phyloP scores from a whole-genome alignment of 495 filamentous ascomycete genomes.

The Hypoxylon lienhwacheense region DNA sequence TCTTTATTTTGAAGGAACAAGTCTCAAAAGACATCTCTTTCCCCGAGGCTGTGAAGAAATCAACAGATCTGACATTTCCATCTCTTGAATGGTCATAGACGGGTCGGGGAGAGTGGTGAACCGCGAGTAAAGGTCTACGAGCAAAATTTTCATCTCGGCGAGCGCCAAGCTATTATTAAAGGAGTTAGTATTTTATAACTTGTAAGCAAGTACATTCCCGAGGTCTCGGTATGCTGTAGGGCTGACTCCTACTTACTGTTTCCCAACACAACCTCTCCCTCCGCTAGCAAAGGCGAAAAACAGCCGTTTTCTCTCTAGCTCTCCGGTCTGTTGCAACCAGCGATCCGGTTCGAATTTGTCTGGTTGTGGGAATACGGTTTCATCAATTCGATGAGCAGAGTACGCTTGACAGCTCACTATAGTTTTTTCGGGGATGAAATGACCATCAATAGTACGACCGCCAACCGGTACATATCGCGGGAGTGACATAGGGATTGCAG shows the following conservation, averaged over 20 bases:
- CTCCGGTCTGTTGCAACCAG: constrained; percentile 59
- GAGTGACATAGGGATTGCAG: constrained; percentile 68
- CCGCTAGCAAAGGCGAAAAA: constrained; percentile 59
- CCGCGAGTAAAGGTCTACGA: constrained; percentile 59
- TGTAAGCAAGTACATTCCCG: background rate
- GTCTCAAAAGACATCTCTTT: constrained; percentile 55
- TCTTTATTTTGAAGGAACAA: constrained; percentile 31
- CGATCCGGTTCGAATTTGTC: constrained; percentile 62
- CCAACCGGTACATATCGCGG: constrained; percentile 61
- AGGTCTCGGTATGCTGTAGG: background rate
- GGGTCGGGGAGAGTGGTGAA: constrained; percentile 56
- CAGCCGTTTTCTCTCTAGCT: constrained; percentile 49
- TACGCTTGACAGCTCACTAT: constrained; percentile 59
- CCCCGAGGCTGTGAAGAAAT: constrained; percentile 60
- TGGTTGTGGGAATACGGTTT: constrained; percentile 57
- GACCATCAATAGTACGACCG: constrained; percentile 53
- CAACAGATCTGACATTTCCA: constrained; percentile 63
- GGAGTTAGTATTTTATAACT: background rate
- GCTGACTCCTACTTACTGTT: constrained; percentile 48
- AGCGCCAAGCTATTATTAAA: constrained; percentile 56
- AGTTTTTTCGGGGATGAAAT: constrained; percentile 50
- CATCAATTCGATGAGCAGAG: constrained; percentile 56
- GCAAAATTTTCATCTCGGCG: constrained; percentile 66
- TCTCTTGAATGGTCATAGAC: constrained; percentile 54
- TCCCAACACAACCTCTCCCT: constrained; percentile 59